A percentile compares a stretch with the other conserved stretches of the same genome.
Evolutionary conservation across 2,329 filamentous ascomycete genomes (phyloP).

Genomic region (Apiospora sp.): DNA sequence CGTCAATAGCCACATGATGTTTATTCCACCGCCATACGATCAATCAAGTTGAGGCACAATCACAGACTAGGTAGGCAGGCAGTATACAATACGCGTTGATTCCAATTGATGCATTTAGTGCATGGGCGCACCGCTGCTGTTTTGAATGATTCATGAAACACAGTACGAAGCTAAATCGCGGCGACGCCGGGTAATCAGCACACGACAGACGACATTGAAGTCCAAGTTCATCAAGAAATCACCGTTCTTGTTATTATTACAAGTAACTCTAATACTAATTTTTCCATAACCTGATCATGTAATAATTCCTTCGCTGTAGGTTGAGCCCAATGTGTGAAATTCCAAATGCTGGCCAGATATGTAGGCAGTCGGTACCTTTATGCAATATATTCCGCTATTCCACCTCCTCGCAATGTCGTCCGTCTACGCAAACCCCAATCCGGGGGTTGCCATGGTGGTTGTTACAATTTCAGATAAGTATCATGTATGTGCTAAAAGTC

Average conservation of each 20-base stretch:
- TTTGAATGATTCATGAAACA: background rate
- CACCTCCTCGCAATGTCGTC: background rate
- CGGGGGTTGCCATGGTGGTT: background rate
- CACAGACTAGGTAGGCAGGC: no score
- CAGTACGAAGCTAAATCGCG: background rate
- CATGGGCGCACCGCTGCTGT: background rate
- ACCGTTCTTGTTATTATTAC: background rate
- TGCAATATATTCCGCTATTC: conserved; percentile 19
- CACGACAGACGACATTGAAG: background rate
- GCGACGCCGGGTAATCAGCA: background rate
- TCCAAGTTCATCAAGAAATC: background rate
- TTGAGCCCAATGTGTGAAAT: background rate
- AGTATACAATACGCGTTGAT: no score
- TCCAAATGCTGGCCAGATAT: conserved; percentile 13
- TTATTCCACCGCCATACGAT: background rate
- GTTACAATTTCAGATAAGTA: background rate
- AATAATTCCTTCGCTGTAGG: conserved; percentile 16
- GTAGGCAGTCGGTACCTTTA: conserved; percentile 1
- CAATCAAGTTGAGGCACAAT: background rate
- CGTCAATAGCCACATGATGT: background rate
- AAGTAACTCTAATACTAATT: conserved; percentile 4
- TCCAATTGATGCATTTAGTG: background rate
- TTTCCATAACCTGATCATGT: conserved; percentile 17
- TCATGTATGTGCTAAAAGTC: background rate
- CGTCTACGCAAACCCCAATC: background rate